These are phyloP conservation scores for Solanum hybrid DNA, from an alignment of 305 asterid species.

Conservation along the genomic window DNA sequence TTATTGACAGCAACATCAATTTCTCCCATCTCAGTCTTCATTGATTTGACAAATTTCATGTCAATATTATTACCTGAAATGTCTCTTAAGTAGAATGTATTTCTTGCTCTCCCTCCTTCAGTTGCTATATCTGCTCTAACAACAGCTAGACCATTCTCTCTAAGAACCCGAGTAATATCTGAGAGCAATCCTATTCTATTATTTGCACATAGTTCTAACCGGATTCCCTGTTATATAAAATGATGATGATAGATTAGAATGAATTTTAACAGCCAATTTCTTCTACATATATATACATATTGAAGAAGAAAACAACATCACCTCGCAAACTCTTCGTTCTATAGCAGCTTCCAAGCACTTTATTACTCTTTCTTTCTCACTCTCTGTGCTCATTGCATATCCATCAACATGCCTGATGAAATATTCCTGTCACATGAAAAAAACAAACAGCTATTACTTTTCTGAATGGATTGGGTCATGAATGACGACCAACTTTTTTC, in stretches of 20 bases:
- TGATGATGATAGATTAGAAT: background rate
- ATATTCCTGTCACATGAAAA: conserved; percentile 41
- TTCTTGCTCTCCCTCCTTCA: conserved; percentile 47
- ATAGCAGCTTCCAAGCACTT: conserved; percentile 77
- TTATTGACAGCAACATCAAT: conserved; percentile 51
- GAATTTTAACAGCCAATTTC: background rate
- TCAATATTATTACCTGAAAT: conserved; percentile 56
- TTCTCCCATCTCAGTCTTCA: conserved; percentile 60
- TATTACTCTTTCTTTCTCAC: conserved; percentile 55
- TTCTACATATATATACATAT: too few species aligned
- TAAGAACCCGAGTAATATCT: conserved; percentile 61
- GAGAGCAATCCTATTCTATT: conserved; percentile 71
- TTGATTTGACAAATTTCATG: conserved; percentile 39
- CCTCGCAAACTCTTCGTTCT: conserved; percentile 75
- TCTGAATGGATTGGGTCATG: too few species aligned
- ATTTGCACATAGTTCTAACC: conserved; percentile 50
- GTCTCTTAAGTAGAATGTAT: conserved; percentile 69
- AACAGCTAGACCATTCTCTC: conserved; percentile 71
- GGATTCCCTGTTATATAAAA: conserved; percentile 37
- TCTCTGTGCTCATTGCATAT: conserved; percentile 35
- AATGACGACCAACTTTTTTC: background rate
- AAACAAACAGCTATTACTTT: background rate
- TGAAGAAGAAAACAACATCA: conserved; percentile 1
- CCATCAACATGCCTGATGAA: conserved; percentile 63
- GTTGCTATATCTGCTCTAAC: conserved; percentile 68